Evolutionary conservation across 1,284 basidiomycete genomes (phyloP).

Genomic region (Pyrrhoderma noxium): DNA sequence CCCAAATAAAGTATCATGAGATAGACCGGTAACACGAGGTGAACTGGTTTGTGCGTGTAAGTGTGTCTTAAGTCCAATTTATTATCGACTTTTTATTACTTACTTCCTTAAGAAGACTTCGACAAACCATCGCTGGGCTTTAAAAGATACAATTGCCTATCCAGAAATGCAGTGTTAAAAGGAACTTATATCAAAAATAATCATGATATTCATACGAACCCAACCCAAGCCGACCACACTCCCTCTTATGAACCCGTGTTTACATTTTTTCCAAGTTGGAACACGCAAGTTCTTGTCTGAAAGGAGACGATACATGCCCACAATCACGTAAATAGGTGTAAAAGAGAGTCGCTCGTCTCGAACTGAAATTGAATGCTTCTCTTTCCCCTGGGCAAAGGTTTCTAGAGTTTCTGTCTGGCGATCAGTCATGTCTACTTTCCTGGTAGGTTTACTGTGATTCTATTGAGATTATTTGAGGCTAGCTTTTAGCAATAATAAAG

Average conservation of each 20-base stretch:
- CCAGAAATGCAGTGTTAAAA: neutral
- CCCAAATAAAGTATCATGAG: conserved; percentile 57
- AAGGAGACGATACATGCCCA: conserved; percentile 66
- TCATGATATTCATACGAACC: conserved; percentile 36
- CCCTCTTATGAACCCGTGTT: conserved; percentile 58
- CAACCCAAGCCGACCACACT: conserved; percentile 54
- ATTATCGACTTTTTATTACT: conserved; percentile 21
- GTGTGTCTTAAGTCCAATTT: too few relatives aligned
- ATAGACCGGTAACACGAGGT: conserved; percentile 56
- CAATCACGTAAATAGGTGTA: conserved; percentile 66
- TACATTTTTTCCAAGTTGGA: conserved; percentile 72
- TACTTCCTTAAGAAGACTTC: conserved; percentile 55
- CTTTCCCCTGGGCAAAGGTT: too few relatives aligned
- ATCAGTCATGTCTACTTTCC: too few relatives aligned
- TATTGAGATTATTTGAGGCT: too few relatives aligned
- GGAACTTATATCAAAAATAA: neutral
- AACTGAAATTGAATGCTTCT: neutral
- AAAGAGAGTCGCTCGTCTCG: conserved; percentile 46
- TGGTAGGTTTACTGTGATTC: too few relatives aligned
- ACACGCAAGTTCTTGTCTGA: conserved; percentile 56
- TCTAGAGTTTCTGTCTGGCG: too few relatives aligned
- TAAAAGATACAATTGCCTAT: conserved; percentile 56
- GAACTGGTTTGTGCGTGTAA: conserved; percentile 36
- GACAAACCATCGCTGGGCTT: conserved; percentile 56
- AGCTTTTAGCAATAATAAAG: too few relatives aligned